Percentiles rank a stretch among this genome's conserved stretches.
Conservation (phyloP, 169 alveolate genomes). For the Cytauxzoon felis region DNA sequence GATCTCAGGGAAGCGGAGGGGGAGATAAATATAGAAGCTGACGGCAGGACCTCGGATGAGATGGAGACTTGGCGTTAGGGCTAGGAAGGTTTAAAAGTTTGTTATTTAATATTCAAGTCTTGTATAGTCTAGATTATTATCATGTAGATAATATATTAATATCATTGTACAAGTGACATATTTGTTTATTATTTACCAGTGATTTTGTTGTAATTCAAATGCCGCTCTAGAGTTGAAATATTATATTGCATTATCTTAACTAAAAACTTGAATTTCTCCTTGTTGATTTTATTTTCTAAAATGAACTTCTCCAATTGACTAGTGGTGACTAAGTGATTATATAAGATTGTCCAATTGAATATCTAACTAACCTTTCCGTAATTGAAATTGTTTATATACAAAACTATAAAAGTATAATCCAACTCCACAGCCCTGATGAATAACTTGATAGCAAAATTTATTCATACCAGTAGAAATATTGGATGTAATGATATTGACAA, state of each 20-base stretch:
- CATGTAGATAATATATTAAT: too few species aligned
- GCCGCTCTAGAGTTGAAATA: background rate
- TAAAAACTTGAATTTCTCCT: background rate
- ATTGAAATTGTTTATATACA: conserved; percentile 32
- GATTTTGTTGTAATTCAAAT: too few species aligned
- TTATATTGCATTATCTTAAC: conserved; percentile 3
- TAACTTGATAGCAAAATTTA: background rate
- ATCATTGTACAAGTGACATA: too few species aligned
- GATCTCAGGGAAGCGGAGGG: too few species aligned
- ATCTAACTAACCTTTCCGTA: conserved; percentile 13
- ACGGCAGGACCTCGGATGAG: too few species aligned
- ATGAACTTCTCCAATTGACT: conserved; percentile 8
- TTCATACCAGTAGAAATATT: conserved; percentile 27
- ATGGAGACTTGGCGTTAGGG: too few species aligned
- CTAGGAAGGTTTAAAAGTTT: too few species aligned
- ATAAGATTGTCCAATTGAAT: background rate
- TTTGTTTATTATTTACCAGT: too few species aligned
- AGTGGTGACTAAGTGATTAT: conserved; percentile 20
- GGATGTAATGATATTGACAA: conserved; percentile 53
- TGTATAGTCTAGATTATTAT: too few species aligned
- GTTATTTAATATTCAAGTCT: too few species aligned
- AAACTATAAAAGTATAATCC: conserved; percentile 43
- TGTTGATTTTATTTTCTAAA: background rate
- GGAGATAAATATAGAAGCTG: too few species aligned
- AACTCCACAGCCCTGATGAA: conserved; percentile 38